phyloP scores from a whole-genome alignment of 176 grass and related monocot genomes.

The Oryza glaberrima region DNA sequence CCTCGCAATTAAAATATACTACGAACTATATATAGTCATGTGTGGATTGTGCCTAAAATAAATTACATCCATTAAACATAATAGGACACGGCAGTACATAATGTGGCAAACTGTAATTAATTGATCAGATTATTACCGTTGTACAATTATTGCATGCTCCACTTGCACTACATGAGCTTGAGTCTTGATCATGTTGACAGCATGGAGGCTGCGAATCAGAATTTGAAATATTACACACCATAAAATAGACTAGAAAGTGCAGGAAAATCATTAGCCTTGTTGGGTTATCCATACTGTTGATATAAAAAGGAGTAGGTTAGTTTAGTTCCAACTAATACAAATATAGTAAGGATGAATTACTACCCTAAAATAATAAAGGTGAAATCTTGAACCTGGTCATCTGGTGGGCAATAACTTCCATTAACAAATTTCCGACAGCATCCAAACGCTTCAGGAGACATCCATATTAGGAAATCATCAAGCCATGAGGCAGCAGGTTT shows the following conservation, averaged over 20 bases:
- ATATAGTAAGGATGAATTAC: conserved; percentile 31
- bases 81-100: not conserved
- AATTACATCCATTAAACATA: conserved; percentile 26
- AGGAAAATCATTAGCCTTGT: not conserved
- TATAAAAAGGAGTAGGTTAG: conserved; percentile 23
- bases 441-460: conserved; percentile 97
- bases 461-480: conserved; percentile 98
- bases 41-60: conserved; percentile 18
- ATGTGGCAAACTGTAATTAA: conserved; percentile 27
- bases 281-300: not conserved
- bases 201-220: conserved; percentile 69
- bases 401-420: conserved; percentile 93
- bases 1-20: conserved; percentile 16
- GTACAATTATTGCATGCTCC: conserved; percentile 88
- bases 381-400: conserved; percentile 78
- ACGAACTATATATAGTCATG: not conserved
- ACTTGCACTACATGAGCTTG: conserved; percentile 51
- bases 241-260: conserved; percentile 11
- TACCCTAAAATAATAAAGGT: conserved; percentile 16
- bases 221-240: conserved; percentile 26
- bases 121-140: conserved; percentile 63
- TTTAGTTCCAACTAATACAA: conserved; percentile 29
- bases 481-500: conserved; percentile 99
- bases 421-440: conserved; percentile 87
- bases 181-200: conserved; percentile 58